These are phyloP conservation scores for Astragalus membranaceus DNA, from an alignment of 306 rosid species.

Conservation along the genomic window DNA sequence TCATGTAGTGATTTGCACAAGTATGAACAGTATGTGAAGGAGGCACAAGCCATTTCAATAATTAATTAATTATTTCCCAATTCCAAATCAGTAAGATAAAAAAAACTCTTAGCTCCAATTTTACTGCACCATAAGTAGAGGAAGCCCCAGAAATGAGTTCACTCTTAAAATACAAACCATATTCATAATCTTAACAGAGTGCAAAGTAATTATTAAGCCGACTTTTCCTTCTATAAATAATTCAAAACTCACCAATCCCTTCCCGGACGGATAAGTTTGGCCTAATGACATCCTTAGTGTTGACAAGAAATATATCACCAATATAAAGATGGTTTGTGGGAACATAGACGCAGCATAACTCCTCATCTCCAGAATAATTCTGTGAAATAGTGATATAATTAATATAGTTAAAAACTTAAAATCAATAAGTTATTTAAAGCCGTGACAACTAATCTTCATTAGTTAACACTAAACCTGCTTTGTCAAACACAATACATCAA, in stretches of 20 bases:
- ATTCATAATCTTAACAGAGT: not conserved
- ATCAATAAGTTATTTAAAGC: constrained; percentile 1
- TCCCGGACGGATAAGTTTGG: constrained; percentile 95
- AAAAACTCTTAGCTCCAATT: not conserved
- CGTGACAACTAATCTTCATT: constrained; percentile 3
- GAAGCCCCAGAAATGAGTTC: not conserved
- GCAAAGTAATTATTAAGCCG: not conserved
- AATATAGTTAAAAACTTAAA: not conserved
- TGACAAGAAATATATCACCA: constrained; percentile 85
- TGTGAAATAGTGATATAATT: constrained; percentile 28
- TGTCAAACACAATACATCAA: not conserved
- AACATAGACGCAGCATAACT: constrained; percentile 91
- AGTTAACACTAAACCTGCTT: not conserved
- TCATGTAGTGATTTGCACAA: not conserved
- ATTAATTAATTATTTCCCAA: not conserved
- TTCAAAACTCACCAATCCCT: constrained; percentile 76
- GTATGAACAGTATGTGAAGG: not conserved
- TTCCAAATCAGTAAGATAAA: constrained; percentile 2
- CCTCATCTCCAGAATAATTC: constrained; percentile 91
- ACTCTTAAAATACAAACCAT: not conserved
- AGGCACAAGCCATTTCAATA: not conserved
- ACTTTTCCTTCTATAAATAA: not conserved
- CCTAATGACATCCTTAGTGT: constrained; percentile 73
- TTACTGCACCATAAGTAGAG: not conserved
- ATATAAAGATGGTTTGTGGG: constrained; percentile 97